These are phyloP conservation scores for Houttuynia cordata DNA, from an alignment of 164 flowering plant genomes.

Conservation along the genomic window DNA sequence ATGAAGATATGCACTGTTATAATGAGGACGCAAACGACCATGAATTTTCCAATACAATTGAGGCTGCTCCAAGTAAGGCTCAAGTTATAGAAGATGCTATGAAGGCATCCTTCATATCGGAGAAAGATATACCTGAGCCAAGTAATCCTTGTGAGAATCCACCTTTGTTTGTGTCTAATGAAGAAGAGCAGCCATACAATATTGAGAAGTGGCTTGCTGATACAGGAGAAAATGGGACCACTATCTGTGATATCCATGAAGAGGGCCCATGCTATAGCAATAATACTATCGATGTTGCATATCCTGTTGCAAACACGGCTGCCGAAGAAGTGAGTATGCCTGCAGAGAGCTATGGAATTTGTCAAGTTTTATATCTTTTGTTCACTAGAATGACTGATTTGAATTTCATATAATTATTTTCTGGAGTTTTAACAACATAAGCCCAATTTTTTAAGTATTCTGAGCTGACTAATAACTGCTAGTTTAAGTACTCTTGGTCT, in stretches of 20 bases:
- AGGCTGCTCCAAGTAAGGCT: slow-evolving; percentile 22
- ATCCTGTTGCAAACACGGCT: slow-evolving; percentile 12
- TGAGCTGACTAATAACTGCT: too few species aligned
- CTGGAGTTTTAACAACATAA: too few species aligned
- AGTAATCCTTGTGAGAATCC: slow-evolving; percentile 3
- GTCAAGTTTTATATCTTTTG: background rate
- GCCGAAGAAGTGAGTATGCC: slow-evolving; percentile 20
- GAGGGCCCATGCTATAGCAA: slow-evolving; percentile 13
- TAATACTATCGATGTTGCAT: slow-evolving; percentile 17
- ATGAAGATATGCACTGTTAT: slow-evolving; percentile 24
- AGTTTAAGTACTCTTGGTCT: too few species aligned
- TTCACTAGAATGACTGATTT: background rate
- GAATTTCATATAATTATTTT: too few species aligned
- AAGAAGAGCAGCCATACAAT: slow-evolving; percentile 1
- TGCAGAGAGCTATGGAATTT: background rate
- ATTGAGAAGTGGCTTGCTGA: slow-evolving; percentile 11
- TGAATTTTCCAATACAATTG: too few species aligned
- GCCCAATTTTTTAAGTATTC: too few species aligned
- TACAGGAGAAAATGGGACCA: slow-evolving; percentile 6
- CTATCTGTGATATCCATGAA: slow-evolving; percentile 8
- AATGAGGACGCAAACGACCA: slow-evolving; percentile 29
- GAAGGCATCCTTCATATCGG: background rate
- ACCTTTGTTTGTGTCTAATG: background rate
- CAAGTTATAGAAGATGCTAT: slow-evolving; percentile 19
- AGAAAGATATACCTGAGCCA: slow-evolving; percentile 13